Evolutionary conservation across 2,329 filamentous ascomycete genomes (phyloP), one percentile per base, ranked within the genome.

Genomic region (Colletotrichum spaethianum): DNA sequence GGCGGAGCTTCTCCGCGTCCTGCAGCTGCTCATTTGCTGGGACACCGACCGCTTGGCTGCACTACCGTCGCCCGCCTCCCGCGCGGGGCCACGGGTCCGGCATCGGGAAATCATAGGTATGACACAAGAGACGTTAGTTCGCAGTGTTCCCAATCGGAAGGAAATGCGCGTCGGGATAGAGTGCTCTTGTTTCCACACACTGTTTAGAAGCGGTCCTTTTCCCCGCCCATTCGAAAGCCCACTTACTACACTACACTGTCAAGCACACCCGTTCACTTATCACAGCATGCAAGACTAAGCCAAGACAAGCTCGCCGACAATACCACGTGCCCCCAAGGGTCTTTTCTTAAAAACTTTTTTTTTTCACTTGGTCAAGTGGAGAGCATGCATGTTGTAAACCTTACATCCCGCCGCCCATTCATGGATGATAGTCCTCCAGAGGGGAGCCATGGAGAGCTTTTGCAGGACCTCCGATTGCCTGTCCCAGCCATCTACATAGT

Each of bases 1-100:
- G 46, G 44, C 38, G 67, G 67, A 67, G 28, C 14, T 57, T 46
- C 38, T 56, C 62, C 61, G 46, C 60, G 3, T 57, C 33, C 12
- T n/a, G 33, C n/a, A 8, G 44, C 38, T 28, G 56, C 23, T 52
- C 11, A 18, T 42, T 28, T 4, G 55, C 44, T 18, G 42, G 28
- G 33, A 48, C 42, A 62, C 42, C 42, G 28, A 46, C 8, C 28
- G 28, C 56, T 40, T 59, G 38, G 38, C 38, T 8, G 23, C 59
- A 31, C 42, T 48, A 48, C 23, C 8, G 9, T 48, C 4, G 14
- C 28, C 18, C 23, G 48, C 33, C 40, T 23, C 20, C 42, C 28
- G 23, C 20, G n/a, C 59, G 14, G 26, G 2, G 18, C 23, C 23
- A 20, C n/a, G 42, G 12, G 42, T 33, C 18, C 42, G 42, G 28